A percentile compares a stretch with the other conserved stretches of the same genome.
Evolutionary conservation across 768 basidiomycete genomes (phyloP).

Genomic region (Hortiboletus campestris): DNA sequence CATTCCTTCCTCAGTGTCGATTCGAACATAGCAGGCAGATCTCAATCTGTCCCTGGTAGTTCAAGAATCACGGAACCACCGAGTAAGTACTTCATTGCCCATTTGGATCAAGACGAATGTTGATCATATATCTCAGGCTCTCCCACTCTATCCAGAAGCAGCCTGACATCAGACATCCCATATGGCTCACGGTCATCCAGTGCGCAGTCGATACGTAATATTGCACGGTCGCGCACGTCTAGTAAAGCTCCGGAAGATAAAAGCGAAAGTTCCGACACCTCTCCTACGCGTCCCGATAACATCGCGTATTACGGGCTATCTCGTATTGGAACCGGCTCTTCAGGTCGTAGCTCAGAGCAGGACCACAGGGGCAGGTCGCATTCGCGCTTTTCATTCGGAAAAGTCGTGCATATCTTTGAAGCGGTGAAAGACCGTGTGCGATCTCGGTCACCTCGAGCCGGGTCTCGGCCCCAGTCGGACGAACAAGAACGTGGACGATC

Average conservation of each 20-base stretch:
- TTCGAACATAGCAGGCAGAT: background rate
- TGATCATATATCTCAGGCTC: conserved; percentile 11
- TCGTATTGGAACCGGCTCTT: conserved; percentile 14
- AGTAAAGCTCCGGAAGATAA: conserved; percentile 40
- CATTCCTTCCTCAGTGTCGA: background rate
- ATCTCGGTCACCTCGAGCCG: conserved; percentile 41
- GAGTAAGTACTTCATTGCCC: conserved; percentile 4
- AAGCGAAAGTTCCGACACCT: conserved; percentile 11
- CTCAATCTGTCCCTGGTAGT: conserved; percentile 8
- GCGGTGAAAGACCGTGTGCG: conserved; percentile 45
- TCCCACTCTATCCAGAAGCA: background rate
- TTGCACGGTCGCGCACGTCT: conserved; percentile 36
- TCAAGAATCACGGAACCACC: conserved; percentile 7
- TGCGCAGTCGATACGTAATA: conserved; percentile 1
- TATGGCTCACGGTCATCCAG: conserved; percentile 11
- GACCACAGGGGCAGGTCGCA: conserved; percentile 34
- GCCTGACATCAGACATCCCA: background rate
- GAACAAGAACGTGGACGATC: conserved; percentile 31
- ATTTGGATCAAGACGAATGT: background rate
- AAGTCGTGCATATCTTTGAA: conserved; percentile 49
- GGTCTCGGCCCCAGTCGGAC: background rate
- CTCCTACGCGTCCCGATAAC: background rate
- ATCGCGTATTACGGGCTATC: conserved; percentile 16
- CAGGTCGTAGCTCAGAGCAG: conserved; percentile 18
- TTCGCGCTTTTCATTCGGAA: conserved; percentile 53